These are phyloP conservation scores for Nigrograna mackinnonii DNA, from an alignment of 2,329 filamentous ascomycete species.

Conservation along the genomic window DNA sequence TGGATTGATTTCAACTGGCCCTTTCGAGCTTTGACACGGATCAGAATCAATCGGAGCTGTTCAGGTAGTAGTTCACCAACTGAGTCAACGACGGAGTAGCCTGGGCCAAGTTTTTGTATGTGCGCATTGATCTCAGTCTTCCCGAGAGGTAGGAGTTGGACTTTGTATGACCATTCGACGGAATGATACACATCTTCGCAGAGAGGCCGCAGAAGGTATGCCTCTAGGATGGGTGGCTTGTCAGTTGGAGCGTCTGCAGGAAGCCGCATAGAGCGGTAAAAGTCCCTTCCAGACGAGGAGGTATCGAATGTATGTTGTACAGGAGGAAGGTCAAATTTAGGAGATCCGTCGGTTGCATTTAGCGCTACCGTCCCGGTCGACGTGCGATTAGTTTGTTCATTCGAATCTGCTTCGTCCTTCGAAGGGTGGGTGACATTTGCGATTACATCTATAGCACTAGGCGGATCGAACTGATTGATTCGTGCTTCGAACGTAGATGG, in stretches of 20 bases:
- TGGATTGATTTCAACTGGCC: constrained; percentile 18
- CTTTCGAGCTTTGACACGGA: constrained; percentile 9
- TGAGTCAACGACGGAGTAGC: constrained; percentile 19
- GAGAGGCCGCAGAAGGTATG: constrained; percentile 17
- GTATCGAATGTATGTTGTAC: too few relatives aligned
- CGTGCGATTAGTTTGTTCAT: too few relatives aligned
- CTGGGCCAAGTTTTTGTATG: constrained; percentile 5
- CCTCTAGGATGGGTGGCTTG: constrained; percentile 10
- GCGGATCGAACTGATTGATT: too few relatives aligned
- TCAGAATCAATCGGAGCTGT: constrained; percentile 17
- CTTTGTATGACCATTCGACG: constrained; percentile 10
- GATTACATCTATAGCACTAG: too few relatives aligned
- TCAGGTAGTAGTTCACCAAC: constrained; percentile 15
- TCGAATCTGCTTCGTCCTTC: too few relatives aligned
- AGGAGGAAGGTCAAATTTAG: too few relatives aligned
- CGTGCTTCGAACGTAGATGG: too few relatives aligned
- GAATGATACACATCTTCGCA: constrained; percentile 1
- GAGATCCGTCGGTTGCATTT: too few relatives aligned
- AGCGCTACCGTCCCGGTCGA: too few relatives aligned
- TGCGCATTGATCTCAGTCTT: constrained; percentile 9
- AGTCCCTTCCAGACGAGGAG: too few relatives aligned
- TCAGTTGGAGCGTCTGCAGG: not conserved
- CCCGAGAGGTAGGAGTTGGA: constrained; percentile 15
- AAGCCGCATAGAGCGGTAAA: not conserved
- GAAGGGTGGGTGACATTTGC: too few relatives aligned